Evolutionary conservation across 2,329 filamentous ascomycete species (phyloP).

Genomic region (Phialophora verrucosa): DNA sequence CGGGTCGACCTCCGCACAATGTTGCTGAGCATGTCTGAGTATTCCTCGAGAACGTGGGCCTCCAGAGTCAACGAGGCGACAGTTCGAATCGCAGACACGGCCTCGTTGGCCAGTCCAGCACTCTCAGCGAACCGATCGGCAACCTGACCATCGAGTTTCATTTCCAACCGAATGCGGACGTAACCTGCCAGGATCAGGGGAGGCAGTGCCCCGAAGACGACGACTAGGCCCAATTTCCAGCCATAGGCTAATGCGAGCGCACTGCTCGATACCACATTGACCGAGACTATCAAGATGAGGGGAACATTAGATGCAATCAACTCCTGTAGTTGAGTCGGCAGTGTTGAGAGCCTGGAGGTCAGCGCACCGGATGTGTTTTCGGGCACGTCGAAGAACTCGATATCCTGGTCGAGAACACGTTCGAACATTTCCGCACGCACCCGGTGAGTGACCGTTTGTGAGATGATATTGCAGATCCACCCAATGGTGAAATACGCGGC

Average conservation of each 20-base stretch:
- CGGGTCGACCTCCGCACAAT: conserved; percentile 39
- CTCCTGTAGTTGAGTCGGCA: conserved; percentile 51
- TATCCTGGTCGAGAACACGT: conserved; percentile 41
- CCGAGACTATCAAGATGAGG: conserved; percentile 55
- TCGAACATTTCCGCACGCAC: conserved; percentile 39
- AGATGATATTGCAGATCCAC: conserved; percentile 42
- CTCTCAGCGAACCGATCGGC: conserved; percentile 55
- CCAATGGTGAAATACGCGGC: conserved; percentile 50
- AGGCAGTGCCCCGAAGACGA: conserved; percentile 55
- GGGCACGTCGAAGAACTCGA: conserved; percentile 44
- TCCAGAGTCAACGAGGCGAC: conserved; percentile 58
- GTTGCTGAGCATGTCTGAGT: conserved; percentile 40
- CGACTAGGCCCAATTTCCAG: conserved; percentile 57
- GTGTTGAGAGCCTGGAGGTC: conserved; percentile 40
- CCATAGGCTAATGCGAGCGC: conserved; percentile 55
- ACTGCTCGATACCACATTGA: conserved; percentile 55
- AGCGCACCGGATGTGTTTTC: conserved; percentile 44
- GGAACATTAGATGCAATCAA: conserved; percentile 58
- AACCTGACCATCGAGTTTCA: conserved; percentile 54
- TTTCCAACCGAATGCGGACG: conserved; percentile 57
- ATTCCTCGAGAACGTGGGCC: conserved; percentile 46
- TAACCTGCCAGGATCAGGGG: conserved; percentile 55
- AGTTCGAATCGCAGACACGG: conserved; percentile 57
- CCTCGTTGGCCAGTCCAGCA: conserved; percentile 58
- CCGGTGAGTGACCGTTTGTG: conserved; percentile 39